phyloP scores from a whole-genome alignment of 139 green algal species.

The Chlamydomonas eustigma region DNA sequence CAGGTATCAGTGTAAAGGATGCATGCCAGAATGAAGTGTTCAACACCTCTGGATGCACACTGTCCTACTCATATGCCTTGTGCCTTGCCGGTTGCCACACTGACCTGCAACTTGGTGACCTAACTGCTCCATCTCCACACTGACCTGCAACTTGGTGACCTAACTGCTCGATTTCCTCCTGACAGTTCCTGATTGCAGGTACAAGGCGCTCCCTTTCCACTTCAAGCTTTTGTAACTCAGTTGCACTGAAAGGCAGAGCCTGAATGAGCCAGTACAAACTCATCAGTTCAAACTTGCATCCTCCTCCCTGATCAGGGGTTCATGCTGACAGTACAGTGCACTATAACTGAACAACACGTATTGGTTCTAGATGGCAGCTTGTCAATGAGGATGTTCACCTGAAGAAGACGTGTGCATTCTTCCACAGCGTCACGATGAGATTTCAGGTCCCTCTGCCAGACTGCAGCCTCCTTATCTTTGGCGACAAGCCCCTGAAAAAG shows the following conservation, averaged over 20 bases:
- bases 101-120: constrained; percentile 44
- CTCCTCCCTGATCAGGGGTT: too few relatives aligned
- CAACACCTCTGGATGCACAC: not conserved
- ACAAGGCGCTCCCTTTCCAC: constrained; percentile 27
- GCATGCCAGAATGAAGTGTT: too few relatives aligned
- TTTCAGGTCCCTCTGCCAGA: constrained; percentile 58
- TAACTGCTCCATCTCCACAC: constrained; percentile 48
- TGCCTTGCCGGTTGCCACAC: too few relatives aligned
- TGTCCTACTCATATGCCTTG: too few relatives aligned
- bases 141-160: constrained; percentile 44
- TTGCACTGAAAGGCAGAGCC: not conserved
- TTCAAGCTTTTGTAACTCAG: constrained; percentile 37
- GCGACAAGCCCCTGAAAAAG: constrained; percentile 31
- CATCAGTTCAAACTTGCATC: not conserved
- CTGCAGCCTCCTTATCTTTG: constrained; percentile 74
- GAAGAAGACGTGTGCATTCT: constrained; percentile 24
- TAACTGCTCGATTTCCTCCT: constrained; percentile 56
- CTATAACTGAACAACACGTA: too few relatives aligned
- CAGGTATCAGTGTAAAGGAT: too few relatives aligned
- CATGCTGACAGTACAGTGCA: too few relatives aligned
- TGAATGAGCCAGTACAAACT: not conserved
- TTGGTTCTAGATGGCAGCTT: too few relatives aligned
- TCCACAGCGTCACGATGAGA: constrained; percentile 46
- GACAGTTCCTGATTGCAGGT: constrained; percentile 22
- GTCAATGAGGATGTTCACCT: too few relatives aligned